Evolutionary conservation across 768 basidiomycete species (phyloP).

Genomic region (Tulasnella sp.): DNA sequence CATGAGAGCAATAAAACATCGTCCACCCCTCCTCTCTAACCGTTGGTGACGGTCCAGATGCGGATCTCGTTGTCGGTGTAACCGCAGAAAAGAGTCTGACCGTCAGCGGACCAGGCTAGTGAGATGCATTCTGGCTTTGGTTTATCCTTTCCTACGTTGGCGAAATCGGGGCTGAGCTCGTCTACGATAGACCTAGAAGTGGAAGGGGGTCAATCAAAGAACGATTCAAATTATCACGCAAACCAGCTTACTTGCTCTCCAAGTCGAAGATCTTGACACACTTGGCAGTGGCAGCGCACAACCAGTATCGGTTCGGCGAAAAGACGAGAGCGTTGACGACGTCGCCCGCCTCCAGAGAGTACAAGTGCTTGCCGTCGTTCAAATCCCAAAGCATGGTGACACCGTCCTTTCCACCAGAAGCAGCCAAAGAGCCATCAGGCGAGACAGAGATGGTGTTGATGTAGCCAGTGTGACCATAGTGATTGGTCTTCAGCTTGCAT

Average conservation of each 20-base stretch:
- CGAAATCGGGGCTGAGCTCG: slow-evolving; percentile 94
- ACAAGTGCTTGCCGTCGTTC: slow-evolving; percentile 99
- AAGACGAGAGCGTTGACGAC: slow-evolving; percentile 99
- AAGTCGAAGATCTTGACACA: slow-evolving; percentile 99
- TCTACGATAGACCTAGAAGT: slow-evolving; percentile 84
- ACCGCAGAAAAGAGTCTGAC: slow-evolving; percentile 94
- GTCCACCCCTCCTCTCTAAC: slow-evolving; percentile 1
- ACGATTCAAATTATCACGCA: background rate
- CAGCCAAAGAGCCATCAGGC: slow-evolving; percentile 96
- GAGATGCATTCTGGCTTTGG: slow-evolving; percentile 78
- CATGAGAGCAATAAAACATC: background rate
- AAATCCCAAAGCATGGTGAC: slow-evolving; percentile 99
- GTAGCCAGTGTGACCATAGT: slow-evolving; percentile 99
- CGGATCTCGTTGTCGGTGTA: slow-evolving; percentile 94
- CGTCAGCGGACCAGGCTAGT: slow-evolving; percentile 97
- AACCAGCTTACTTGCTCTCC: slow-evolving; percentile 84
- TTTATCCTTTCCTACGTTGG: slow-evolving; percentile 60
- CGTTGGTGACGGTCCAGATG: slow-evolving; percentile 73
- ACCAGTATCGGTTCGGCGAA: slow-evolving; percentile 99
- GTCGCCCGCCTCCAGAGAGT: slow-evolving; percentile 98
- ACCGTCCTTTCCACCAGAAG: slow-evolving; percentile 98
- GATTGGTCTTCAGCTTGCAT: slow-evolving; percentile 99
- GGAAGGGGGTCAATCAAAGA: background rate
- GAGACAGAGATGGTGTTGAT: slow-evolving; percentile 98
- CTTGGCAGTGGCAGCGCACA: slow-evolving; percentile 95